A percentile compares a stretch with the other conserved stretches of the same genome.
Conservation (phyloP, 805 yeast genomes). For the Wickerhamiella australiensis region DNA sequence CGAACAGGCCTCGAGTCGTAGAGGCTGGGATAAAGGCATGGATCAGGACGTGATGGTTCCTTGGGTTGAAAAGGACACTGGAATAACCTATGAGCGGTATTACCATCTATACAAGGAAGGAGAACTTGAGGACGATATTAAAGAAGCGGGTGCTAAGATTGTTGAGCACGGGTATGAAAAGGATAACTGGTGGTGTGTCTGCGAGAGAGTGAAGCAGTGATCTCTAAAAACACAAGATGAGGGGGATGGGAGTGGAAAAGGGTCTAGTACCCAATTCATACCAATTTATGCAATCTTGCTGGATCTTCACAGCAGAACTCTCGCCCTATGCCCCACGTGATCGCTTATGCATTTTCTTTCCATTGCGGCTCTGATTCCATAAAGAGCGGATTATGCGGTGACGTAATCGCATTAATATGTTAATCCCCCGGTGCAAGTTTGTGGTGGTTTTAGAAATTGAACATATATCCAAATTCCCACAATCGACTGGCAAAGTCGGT, state of each 20-base stretch:
- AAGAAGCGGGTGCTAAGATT: conserved; percentile 55
- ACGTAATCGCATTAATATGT: background rate
- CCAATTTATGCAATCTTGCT: no score
- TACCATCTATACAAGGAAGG: conserved; percentile 81
- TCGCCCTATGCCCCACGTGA: background rate
- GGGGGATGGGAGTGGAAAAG: background rate
- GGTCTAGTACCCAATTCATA: no score
- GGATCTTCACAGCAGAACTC: no score
- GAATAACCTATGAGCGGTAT: conserved; percentile 59
- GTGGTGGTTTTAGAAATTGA: conserved; percentile 44
- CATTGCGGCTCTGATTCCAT: background rate
- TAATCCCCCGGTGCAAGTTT: conserved; percentile 42
- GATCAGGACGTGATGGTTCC: conserved; percentile 92
- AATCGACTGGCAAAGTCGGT: conserved; percentile 53
- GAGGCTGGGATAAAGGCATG: conserved; percentile 87
- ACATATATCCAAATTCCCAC: conserved; percentile 78
- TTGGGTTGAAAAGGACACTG: conserved; percentile 58
- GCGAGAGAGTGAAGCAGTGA: background rate
- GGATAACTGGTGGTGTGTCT: conserved; percentile 76
- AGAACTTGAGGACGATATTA: conserved; percentile 63
- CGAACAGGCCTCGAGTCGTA: conserved; percentile 74
- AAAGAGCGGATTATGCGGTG: background rate
- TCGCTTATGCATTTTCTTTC: background rate
- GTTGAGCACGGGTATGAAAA: conserved; percentile 72
- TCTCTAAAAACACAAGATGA: no score